A percentile compares a stretch with the other conserved stretches of the same genome.
Evolutionary conservation across 2,329 filamentous ascomycete species (phyloP).

Genomic region (Fusarium sp.): DNA sequence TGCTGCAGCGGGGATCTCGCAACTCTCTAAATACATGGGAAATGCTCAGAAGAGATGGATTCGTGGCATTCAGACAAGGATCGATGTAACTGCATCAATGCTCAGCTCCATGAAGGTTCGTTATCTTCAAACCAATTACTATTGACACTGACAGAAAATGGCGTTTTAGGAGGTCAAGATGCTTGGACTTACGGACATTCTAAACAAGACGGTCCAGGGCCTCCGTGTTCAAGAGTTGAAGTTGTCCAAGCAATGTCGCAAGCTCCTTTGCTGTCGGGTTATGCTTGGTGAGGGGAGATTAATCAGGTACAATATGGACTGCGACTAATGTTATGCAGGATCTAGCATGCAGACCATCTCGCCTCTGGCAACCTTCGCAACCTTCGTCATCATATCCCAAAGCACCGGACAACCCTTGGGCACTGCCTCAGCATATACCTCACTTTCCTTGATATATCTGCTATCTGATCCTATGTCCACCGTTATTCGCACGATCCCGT

Average conservation of each 20-base stretch:
- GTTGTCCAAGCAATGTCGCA: slow-evolving; percentile 17
- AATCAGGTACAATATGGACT: rapidly evolving
- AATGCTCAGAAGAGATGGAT: slow-evolving; percentile 27
- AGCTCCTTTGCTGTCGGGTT: slow-evolving; percentile 17
- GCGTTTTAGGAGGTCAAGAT: slow-evolving; percentile 20
- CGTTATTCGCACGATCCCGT: slow-evolving; percentile 19
- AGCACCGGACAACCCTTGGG: slow-evolving; percentile 21
- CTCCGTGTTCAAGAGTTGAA: slow-evolving; percentile 11
- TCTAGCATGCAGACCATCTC: slow-evolving; percentile 17
- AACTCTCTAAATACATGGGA: slow-evolving; percentile 27
- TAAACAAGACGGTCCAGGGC: slow-evolving; percentile 22
- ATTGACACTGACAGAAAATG: neutral
- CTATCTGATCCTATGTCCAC: slow-evolving; percentile 19
- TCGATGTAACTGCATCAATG: slow-evolving; percentile 30
- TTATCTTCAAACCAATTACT: rapidly evolving
- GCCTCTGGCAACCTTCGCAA: slow-evolving; percentile 27
- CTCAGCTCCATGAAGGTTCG: slow-evolving; percentile 30
- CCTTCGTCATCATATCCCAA: slow-evolving; percentile 26
- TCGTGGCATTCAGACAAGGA: slow-evolving; percentile 29
- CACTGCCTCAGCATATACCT: slow-evolving; percentile 28
- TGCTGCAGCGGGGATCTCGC: slow-evolving; percentile 15
- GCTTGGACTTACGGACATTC: slow-evolving; percentile 22
- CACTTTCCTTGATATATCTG: slow-evolving; percentile 31
- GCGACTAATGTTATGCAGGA: neutral
- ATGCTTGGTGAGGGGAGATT: slow-evolving; percentile 3